A percentile compares a stretch with the other conserved stretches of the same genome.
Evolutionary conservation across 768 basidiomycete genomes (phyloP).

Genomic region (Lactarius trivialis): DNA sequence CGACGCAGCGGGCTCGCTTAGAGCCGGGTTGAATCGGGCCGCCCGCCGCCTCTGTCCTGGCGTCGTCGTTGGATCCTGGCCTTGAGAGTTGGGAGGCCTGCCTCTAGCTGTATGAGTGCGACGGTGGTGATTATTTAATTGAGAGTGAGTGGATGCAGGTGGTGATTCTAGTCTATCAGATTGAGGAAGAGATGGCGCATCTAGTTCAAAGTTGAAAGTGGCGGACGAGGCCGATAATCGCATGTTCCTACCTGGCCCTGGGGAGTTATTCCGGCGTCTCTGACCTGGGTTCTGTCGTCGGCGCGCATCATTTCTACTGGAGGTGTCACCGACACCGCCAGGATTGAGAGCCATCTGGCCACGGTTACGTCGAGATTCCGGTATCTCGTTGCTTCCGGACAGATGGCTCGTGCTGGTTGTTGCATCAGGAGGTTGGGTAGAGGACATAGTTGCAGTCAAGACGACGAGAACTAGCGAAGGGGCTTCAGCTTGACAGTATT

Average conservation of each 20-base stretch:
- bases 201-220: not conserved
- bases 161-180: not conserved
- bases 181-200: not conserved
- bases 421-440: not conserved
- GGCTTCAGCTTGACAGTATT: too few relatives aligned
- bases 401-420: not conserved
- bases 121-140: not conserved
- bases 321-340: not conserved
- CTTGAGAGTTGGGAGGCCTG: not conserved
- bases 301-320: not conserved
- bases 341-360: not conserved
- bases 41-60: conserved; percentile 3
- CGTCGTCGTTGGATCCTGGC: not conserved
- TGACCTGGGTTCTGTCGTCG: not conserved
- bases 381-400: conserved; percentile 1
- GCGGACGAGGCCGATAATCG: not conserved
- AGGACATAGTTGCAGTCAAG: conserved; percentile 9
- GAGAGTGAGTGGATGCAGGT: not conserved
- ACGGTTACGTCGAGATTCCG: conserved; percentile 1
- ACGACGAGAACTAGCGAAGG: not conserved
- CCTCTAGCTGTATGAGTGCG: not conserved
- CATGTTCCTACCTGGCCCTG: not conserved
- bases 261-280: conserved; percentile 4
- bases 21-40: conserved; percentile 13
- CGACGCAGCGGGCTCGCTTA: not conserved